These are phyloP conservation scores for Pleurozium schreberi DNA, from an alignment of 225 moss, liverwort and hornwort species.

Conservation along the genomic window DNA sequence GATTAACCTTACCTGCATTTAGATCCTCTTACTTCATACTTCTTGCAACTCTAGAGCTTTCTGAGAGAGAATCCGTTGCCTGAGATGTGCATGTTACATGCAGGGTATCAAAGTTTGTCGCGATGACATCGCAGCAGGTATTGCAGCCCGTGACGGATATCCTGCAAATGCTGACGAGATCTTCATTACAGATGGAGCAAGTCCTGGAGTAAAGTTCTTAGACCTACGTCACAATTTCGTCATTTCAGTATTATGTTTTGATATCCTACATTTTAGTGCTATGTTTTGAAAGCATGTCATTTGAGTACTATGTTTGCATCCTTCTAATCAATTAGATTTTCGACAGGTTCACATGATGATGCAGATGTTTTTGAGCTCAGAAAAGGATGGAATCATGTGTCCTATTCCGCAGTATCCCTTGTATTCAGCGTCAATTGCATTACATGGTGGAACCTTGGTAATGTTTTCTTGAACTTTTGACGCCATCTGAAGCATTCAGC, in stretches of 20 bases:
- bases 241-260: background rate
- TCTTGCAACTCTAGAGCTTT: background rate
- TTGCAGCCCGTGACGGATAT: slow-evolving; percentile 86
- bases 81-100: background rate
- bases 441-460: slow-evolving; percentile 96
- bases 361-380: slow-evolving; percentile 72
- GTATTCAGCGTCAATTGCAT: slow-evolving; percentile 82
- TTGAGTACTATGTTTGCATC: background rate
- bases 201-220: slow-evolving; percentile 62
- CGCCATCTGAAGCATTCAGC: background rate
- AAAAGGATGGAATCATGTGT: slow-evolving; percentile 81
- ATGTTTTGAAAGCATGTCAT: background rate
- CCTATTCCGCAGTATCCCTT: slow-evolving; percentile 97
- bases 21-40: background rate
- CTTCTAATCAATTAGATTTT: background rate
- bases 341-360: slow-evolving; percentile 95
- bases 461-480: background rate
- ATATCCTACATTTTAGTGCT: background rate
- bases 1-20: background rate
- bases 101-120: slow-evolving; percentile 77
- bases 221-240: too few species aligned
- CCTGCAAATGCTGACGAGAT: slow-evolving; percentile 77
- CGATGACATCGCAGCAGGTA: slow-evolving; percentile 78
- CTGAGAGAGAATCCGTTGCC: background rate
- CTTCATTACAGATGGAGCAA: slow-evolving; percentile 91